Evolutionary conservation across 345 rosid genomes (phyloP).

Genomic region (Alliaria petiolata): DNA sequence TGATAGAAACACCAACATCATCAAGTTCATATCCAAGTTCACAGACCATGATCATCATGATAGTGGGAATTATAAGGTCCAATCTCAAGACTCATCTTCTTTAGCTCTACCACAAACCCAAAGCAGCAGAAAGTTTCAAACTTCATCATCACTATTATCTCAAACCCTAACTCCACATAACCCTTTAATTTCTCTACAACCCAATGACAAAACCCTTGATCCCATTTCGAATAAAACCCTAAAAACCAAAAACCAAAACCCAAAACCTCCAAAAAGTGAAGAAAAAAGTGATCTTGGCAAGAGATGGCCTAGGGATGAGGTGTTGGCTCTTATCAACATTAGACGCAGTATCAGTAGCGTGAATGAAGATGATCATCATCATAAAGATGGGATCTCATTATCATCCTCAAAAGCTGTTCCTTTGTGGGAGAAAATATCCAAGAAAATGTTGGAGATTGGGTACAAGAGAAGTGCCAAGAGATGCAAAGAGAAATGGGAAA

Average conservation of each 20-base stretch:
- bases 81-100: conserved; percentile 38
- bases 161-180: conserved; percentile 38
- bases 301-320: conserved; percentile 98
- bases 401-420: conserved; percentile 42
- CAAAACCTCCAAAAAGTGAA: conserved; percentile 24
- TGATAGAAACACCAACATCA: conserved; percentile 55
- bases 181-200: conserved; percentile 33
- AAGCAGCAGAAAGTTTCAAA: conserved; percentile 18
- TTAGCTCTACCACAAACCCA: conserved; percentile 22
- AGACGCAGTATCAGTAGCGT: conserved; percentile 47
- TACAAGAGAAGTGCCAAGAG: conserved; percentile 88
- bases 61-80: not conserved
- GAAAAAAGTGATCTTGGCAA: conserved; percentile 54
- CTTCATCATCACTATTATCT: conserved; percentile 10
- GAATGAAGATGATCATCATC: conserved; percentile 34
- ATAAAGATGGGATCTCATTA: conserved; percentile 15
- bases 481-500: conserved; percentile 99
- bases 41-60: conserved; percentile 26
- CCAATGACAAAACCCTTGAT: conserved; percentile 20
- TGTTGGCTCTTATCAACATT: conserved; percentile 63
- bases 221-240: conserved; percentile 32
- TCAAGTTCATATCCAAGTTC: conserved; percentile 59
- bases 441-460: conserved; percentile 75
- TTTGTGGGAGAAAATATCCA: conserved; percentile 89
- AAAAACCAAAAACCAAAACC: conserved; percentile 32